Evolutionary conservation across 2,329 filamentous ascomycete species (phyloP).

Genomic region (Colletotrichum sp.): DNA sequence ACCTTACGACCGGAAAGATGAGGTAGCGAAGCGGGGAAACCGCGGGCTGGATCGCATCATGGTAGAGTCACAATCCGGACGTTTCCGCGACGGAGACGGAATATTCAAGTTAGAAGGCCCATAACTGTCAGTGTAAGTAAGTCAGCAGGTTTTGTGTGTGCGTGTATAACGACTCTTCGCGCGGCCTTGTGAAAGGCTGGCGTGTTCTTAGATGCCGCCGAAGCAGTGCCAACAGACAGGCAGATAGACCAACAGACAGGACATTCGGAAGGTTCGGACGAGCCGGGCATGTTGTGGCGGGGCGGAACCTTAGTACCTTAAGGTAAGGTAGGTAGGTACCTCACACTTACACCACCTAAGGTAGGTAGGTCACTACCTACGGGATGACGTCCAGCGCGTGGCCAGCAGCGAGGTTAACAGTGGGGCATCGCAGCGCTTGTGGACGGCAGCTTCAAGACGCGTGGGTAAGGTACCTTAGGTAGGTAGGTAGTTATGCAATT

Average conservation of each 20-base stretch:
- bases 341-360: too few relatives aligned
- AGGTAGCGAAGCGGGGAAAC: not conserved
- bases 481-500: not conserved
- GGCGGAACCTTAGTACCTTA: not conserved
- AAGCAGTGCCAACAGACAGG: not conserved
- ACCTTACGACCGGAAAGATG: not conserved
- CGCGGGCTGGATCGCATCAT: not conserved
- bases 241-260: not conserved
- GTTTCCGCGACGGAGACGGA: not conserved
- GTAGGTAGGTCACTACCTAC: not conserved
- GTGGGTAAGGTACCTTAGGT: not conserved
- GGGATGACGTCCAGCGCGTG: not conserved
- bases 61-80: not conserved
- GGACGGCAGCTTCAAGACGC: not conserved
- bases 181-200: not conserved
- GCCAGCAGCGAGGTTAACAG: not conserved
- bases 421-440: not conserved
- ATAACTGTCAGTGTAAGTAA: not conserved
- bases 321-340: too few relatives aligned
- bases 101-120: not conserved
- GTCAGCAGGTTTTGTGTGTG: not conserved
- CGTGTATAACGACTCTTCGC: not conserved
- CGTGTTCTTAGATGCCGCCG: not conserved
- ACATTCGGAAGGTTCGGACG: constrained; percentile 9
- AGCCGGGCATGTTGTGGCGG: not conserved